phyloP scores from a whole-genome alignment of 345 rosid genomes.

The Brassica nigra region DNA sequence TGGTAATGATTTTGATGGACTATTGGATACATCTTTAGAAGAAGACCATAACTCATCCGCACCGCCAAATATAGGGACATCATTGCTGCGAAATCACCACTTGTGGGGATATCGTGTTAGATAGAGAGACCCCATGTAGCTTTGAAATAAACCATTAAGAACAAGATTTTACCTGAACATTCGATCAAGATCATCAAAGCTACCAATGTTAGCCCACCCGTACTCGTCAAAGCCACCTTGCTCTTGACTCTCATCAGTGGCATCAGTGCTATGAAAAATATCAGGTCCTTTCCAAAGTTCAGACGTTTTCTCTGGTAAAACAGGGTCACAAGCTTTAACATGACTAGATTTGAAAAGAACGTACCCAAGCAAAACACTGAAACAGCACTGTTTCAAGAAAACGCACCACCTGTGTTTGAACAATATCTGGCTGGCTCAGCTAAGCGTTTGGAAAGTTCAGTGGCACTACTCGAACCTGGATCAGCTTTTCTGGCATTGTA shows the following conservation, averaged over 20 bases:
- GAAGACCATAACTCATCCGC: constrained; percentile 81
- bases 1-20: constrained; percentile 57
- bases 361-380: constrained; percentile 33
- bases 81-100: constrained; percentile 94
- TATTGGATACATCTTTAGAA: constrained; percentile 58
- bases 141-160: too few relatives aligned
- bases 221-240: constrained; percentile 79
- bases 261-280: constrained; percentile 53
- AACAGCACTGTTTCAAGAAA: constrained; percentile 29
- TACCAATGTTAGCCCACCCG: constrained; percentile 88
- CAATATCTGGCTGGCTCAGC: constrained; percentile 49
- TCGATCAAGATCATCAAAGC: constrained; percentile 92
- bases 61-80: constrained; percentile 74
- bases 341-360: constrained; percentile 28
- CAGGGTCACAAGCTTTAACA: constrained; percentile 31
- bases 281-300: constrained; percentile 57
- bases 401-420: constrained; percentile 58
- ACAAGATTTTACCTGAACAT: constrained; percentile 72
- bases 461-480: constrained; percentile 50
- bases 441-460: constrained; percentile 51
- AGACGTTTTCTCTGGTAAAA: constrained; percentile 49
- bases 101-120: constrained; percentile 90
- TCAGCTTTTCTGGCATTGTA: constrained; percentile 48
- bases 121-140: constrained; percentile 36
- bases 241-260: constrained; percentile 56